Percentiles rank a stretch among this genome's conserved stretches.
Evolutionary conservation across 129 eudicot genomes (phyloP).

Genomic region (Centaurea solstitialis): DNA sequence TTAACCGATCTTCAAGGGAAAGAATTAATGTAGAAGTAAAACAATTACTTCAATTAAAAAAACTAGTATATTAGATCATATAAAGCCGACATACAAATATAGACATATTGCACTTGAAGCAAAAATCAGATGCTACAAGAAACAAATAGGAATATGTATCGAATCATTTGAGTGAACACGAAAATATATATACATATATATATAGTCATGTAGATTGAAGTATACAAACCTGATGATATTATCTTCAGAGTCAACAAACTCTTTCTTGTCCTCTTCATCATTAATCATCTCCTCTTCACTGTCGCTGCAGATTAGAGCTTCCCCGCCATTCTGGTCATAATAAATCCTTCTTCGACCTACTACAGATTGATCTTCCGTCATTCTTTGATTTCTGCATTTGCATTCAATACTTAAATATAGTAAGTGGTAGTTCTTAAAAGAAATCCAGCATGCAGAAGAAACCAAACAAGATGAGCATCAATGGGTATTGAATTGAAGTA

Average conservation of each 20-base stretch:
- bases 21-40: not conserved
- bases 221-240: slow-evolving; percentile 70
- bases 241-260: slow-evolving; percentile 76
- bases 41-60: not conserved
- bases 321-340: slow-evolving; percentile 81
- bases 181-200: not conserved
- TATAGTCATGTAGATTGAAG: slow-evolving; percentile 10
- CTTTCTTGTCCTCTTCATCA: slow-evolving; percentile 72
- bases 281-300: slow-evolving; percentile 71
- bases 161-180: not conserved
- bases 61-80: not conserved
- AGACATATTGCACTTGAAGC: not conserved
- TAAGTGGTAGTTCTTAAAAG: not conserved
- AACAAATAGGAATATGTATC: slow-evolving; percentile 17
- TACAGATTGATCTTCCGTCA: slow-evolving; percentile 86
- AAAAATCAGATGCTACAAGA: not conserved
- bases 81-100: not conserved
- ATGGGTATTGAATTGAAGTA: not conserved
- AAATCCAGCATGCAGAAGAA: slow-evolving; percentile 9
- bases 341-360: slow-evolving; percentile 83
- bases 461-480: not conserved
- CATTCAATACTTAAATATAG: slow-evolving; percentile 15
- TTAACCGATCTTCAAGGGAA: not conserved
- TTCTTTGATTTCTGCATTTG: slow-evolving; percentile 70
- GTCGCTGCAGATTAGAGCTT: slow-evolving; percentile 78